Evolutionary conservation across 192 early-diverging fungal genomes (phyloP).

Genomic region (Helicostylum pulchrum): DNA sequence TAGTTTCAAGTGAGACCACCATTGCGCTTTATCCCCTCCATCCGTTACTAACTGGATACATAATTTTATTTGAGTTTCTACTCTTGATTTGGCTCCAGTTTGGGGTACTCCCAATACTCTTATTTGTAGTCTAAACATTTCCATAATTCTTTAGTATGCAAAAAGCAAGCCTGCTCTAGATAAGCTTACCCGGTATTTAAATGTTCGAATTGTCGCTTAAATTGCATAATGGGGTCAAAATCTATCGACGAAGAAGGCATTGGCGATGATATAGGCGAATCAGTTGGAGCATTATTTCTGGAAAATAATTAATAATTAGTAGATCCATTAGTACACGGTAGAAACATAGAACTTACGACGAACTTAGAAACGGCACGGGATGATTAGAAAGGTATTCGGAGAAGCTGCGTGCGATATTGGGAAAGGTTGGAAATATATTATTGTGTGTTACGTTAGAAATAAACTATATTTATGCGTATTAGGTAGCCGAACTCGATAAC

Average conservation of each 20-base stretch:
- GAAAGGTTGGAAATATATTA: slow-evolving; percentile 29
- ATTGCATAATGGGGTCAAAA: neutral
- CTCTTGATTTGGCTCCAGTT: slow-evolving; percentile 75
- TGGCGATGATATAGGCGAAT: neutral
- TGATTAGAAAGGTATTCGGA: slow-evolving; percentile 31
- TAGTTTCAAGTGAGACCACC: slow-evolving; percentile 83
- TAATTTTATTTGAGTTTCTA: slow-evolving; percentile 93
- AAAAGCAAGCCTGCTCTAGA: neutral
- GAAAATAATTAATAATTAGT: neutral
- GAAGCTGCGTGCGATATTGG: slow-evolving; percentile 32
- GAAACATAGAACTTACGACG: slow-evolving; percentile 3
- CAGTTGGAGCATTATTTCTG: neutral
- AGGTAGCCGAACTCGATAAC: too few species aligned
- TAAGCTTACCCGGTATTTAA: neutral
- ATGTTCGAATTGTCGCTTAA: slow-evolving; percentile 11
- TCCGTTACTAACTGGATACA: slow-evolving; percentile 79
- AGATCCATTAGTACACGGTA: neutral
- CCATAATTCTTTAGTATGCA: neutral
- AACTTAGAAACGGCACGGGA: slow-evolving; percentile 20
- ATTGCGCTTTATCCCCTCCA: slow-evolving; percentile 65
- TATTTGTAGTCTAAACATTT: slow-evolving; percentile 29
- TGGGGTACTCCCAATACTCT: slow-evolving; percentile 45
- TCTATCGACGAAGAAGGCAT: slow-evolving; percentile 1
- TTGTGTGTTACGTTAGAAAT: slow-evolving; percentile 28
- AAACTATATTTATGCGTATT: slow-evolving; percentile 17